Base-by-base conservation (phyloP, 495 filamentous ascomycete species). In the Aspergillus hancockii region DNA sequence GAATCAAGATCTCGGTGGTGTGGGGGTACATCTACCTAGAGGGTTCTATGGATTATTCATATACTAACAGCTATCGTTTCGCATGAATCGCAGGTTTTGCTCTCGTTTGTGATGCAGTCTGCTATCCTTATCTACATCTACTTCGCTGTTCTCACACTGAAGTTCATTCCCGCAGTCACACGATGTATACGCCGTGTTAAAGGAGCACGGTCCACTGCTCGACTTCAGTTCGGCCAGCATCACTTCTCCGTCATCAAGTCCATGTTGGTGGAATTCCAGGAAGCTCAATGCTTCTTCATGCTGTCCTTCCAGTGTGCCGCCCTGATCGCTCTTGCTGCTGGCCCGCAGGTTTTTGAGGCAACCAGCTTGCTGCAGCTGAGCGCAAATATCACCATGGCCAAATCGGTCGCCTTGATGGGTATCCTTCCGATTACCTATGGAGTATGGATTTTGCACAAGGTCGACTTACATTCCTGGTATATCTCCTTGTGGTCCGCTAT, bases 281-380 rank as follows among this genome's bases (percentile, higher is more conserved):
- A 58, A 22, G 45, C 45, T 9, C 55, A 58, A 51, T 58, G 55
- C 32, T 58, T 51, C 45, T 41, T 58, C 46, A 40, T 40, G 45
- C 30, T 58, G n/a, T 23, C 55, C 7, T 36, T 51, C 31, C 46
- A 58, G 45, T 30, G 30, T 12, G 46, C 55, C 1, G 32, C 25
- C 8, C 36, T 55, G n/a, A 43, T 46, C 18, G 54, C 40, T 36
- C 46, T 58, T 12, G 25, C 25, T 8, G 18, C 55, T 14, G 31
- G 45, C 19, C 19, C 19, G 43, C 54, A 57, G 30, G 25, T 57
- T 21, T 49, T 22, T 16, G 34, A 55, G 18, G 36, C 36, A 45
- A 55, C 52, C 36, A 45, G 52, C 52, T 25, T 55, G 34, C 9
- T 18, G 22, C 52, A 55, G 36, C 52, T 52, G 1, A n/a, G 12